These are phyloP conservation scores for Aspergillus sp. DNA, from an alignment of 2,329 filamentous ascomycete species.

Conservation along the genomic window DNA sequence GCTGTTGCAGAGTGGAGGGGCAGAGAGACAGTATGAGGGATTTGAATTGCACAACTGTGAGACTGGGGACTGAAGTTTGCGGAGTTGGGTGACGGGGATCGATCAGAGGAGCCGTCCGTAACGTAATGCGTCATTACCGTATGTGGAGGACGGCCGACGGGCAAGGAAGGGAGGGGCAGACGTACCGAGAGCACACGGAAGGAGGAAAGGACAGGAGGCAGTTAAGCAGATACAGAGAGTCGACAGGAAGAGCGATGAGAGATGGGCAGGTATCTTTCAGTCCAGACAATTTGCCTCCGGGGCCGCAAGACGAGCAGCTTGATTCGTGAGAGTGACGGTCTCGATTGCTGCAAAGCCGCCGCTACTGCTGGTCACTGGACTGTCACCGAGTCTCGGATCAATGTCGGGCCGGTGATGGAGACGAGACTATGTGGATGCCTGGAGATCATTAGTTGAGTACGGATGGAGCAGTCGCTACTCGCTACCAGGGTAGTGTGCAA, in stretches of 20 bases:
- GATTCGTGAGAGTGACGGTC: constrained; percentile 17
- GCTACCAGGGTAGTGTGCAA: not conserved
- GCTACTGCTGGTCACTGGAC: not conserved
- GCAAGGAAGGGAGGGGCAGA: constrained; percentile 5
- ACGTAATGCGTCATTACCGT: constrained; percentile 39
- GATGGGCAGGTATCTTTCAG: not conserved
- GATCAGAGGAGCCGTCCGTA: constrained; percentile 19
- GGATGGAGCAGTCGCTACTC: not conserved
- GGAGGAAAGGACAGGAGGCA: not conserved
- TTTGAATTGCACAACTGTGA: constrained; percentile 13
- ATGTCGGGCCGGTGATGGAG: constrained; percentile 13
- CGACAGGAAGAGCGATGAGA: not conserved
- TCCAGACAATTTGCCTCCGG: constrained; percentile 18
- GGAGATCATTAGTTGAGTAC: constrained; percentile 2
- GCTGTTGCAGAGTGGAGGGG: constrained; percentile 25
- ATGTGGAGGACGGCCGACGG: constrained; percentile 21
- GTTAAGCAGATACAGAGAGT: constrained; percentile 7
- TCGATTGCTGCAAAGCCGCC: constrained; percentile 22
- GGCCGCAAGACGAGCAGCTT: constrained; percentile 10
- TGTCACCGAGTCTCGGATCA: constrained; percentile 16
- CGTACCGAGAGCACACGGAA: constrained; percentile 1
- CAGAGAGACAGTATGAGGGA: constrained; percentile 20
- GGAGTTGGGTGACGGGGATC: constrained; percentile 8
- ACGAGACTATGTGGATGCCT: constrained; percentile 9
- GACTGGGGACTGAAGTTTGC: constrained; percentile 18